Evolutionary conservation across 2,329 filamentous ascomycete genomes (phyloP).

Genomic region (Sporothrix sp.): DNA sequence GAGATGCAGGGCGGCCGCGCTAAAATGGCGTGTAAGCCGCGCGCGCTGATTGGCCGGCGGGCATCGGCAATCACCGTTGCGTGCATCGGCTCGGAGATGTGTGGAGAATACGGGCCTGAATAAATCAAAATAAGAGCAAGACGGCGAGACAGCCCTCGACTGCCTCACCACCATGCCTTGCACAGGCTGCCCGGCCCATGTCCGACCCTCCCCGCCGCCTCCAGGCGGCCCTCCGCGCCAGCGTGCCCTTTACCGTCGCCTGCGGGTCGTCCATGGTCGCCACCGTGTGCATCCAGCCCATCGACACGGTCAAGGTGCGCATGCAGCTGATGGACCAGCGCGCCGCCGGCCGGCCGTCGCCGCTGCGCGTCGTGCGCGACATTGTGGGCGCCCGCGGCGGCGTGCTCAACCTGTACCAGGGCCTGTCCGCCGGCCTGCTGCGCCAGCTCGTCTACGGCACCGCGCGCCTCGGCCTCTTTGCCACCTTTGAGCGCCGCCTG

Average conservation of each 20-base stretch:
- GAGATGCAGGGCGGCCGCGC: neutral
- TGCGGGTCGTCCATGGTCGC: conserved; percentile 88
- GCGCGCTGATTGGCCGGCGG: too few species aligned
- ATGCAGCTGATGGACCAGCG: conserved; percentile 92
- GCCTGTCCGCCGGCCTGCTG: conserved; percentile 80
- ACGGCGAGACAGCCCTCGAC: too few species aligned
- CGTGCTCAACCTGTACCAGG: conserved; percentile 82
- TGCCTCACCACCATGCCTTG: too few species aligned
- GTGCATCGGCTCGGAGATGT: too few species aligned
- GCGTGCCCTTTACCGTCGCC: conserved; percentile 85
- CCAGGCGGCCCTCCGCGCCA: conserved; percentile 46
- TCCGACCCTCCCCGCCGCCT: too few species aligned
- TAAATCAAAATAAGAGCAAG: too few species aligned
- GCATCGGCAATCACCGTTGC: too few species aligned
- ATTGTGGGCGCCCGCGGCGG: conserved; percentile 75
- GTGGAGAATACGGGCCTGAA: too few species aligned
- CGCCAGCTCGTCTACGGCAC: conserved; percentile 96
- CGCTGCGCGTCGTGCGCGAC: conserved; percentile 70
- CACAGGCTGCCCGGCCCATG: too few species aligned
- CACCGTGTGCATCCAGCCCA: conserved; percentile 80
- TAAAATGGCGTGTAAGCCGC: neutral
- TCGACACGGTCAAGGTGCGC: conserved; percentile 98
- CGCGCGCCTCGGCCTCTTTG: conserved; percentile 87
- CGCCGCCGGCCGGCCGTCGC: conserved; percentile 62
- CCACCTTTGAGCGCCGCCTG: conserved; percentile 93